Conservation (phyloP, 139 green algal genomes). For the Eudorina sp. region DNA sequence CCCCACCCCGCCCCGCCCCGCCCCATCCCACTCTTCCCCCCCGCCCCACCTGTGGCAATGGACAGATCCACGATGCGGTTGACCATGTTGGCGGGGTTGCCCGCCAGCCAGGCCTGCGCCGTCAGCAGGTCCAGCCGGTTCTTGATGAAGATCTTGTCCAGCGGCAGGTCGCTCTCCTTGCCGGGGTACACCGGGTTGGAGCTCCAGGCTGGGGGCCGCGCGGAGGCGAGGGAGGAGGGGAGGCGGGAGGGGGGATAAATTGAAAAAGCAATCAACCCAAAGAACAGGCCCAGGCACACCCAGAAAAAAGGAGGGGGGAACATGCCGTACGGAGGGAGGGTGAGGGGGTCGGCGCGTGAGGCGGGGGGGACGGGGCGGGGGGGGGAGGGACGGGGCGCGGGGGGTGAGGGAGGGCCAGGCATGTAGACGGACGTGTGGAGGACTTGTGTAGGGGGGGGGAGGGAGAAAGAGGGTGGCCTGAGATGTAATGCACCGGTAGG, state of each 20-base stretch:
- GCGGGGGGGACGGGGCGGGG: too few relatives aligned
- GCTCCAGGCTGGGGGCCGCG: constrained; percentile 20
- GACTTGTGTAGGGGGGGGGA: too few relatives aligned
- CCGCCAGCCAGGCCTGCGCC: constrained; percentile 46
- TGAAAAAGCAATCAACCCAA: background rate
- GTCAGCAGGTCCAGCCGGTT: constrained; percentile 72
- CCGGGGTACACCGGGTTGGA: constrained; percentile 20
- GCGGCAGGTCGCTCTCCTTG: constrained; percentile 57
- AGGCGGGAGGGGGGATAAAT: background rate
- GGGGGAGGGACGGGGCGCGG: too few relatives aligned
- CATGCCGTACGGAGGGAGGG: too few relatives aligned
- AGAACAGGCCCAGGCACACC: too few relatives aligned
- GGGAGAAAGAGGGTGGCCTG: too few relatives aligned
- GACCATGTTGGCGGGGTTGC: constrained; percentile 28
- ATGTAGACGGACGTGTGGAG: too few relatives aligned
- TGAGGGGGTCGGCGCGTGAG: too few relatives aligned
- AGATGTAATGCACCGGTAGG: too few relatives aligned
- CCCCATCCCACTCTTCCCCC: too few relatives aligned
- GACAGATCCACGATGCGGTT: constrained; percentile 55
- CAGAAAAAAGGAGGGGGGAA: too few relatives aligned
- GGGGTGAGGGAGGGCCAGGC: too few relatives aligned
- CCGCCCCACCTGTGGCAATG: constrained; percentile 39
- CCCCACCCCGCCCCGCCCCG: background rate
- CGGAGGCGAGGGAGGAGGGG: background rate
- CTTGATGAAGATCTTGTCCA: constrained; percentile 80